Percentiles rank a stretch among this genome's conserved stretches.
Evolutionary conservation across 129 eudicot species (phyloP).

Genomic region (sunflower (Helianthus annuus)): DNA sequence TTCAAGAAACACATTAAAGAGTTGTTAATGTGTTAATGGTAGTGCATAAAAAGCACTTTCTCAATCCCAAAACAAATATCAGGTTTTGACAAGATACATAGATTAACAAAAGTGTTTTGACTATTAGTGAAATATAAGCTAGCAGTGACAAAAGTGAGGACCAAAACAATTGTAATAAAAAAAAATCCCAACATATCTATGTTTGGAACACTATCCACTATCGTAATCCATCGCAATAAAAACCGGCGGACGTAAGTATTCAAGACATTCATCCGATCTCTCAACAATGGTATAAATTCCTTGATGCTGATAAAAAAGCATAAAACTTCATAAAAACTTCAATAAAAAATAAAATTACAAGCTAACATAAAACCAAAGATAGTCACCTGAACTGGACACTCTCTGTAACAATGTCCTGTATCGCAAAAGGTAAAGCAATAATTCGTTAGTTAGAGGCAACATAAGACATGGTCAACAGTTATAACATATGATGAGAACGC

Average conservation of each 20-base stretch:
- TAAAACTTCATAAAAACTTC: too few species aligned
- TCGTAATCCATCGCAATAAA: too few species aligned
- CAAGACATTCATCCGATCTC: slow-evolving; percentile 96
- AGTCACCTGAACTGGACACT: too few species aligned
- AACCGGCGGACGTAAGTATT: slow-evolving; percentile 64
- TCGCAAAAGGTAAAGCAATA: too few species aligned
- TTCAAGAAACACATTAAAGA: neutral
- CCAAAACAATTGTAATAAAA: too few species aligned
- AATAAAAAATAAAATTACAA: too few species aligned
- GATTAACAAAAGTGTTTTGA: neutral
- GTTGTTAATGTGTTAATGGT: slow-evolving; percentile 9
- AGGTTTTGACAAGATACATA: slow-evolving; percentile 4
- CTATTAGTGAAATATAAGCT: slow-evolving; percentile 6
- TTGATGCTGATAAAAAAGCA: slow-evolving; percentile 64
- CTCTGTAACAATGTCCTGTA: too few species aligned
- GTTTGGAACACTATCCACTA: too few species aligned
- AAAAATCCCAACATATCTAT: neutral
- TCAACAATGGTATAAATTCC: slow-evolving; percentile 93
- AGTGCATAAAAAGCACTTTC: slow-evolving; percentile 23
- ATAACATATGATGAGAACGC: too few species aligned
- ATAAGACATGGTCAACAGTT: too few species aligned
- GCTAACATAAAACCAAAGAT: too few species aligned
- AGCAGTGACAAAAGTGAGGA: slow-evolving; percentile 16
- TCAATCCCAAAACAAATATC: slow-evolving; percentile 1
- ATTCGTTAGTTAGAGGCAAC: too few species aligned